Conservation (phyloP, 208 protist species). For the Leishmania major region DNA sequence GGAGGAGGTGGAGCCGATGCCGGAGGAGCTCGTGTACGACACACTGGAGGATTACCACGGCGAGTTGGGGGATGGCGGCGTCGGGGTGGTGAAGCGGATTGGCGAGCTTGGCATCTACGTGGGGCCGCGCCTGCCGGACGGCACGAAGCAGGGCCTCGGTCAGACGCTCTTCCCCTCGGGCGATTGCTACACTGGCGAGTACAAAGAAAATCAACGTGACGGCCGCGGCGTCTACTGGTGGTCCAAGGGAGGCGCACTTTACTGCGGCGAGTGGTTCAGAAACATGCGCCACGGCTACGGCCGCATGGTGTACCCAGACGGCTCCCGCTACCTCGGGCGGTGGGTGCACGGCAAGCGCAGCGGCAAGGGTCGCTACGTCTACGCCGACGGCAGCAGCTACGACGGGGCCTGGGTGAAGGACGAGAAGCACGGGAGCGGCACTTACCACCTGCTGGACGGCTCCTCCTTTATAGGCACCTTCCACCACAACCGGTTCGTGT, state of each 20-base stretch:
- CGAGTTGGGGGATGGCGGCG: constrained; percentile 73
- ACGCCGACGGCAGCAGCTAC: constrained; percentile 89
- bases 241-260: constrained; percentile 55
- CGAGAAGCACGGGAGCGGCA: constrained; percentile 76
- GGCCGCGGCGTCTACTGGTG: constrained; percentile 85
- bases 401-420: constrained; percentile 76
- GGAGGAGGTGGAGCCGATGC: constrained; percentile 75
- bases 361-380: constrained; percentile 79
- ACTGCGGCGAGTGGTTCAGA: constrained; percentile 68
- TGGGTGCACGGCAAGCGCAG: constrained; percentile 76
- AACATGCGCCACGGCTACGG: constrained; percentile 80
- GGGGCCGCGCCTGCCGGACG: constrained; percentile 65
- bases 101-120: constrained; percentile 90
- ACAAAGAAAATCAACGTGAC: constrained; percentile 79
- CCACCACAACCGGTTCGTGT: constrained; percentile 68
- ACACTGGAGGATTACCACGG: constrained; percentile 84
- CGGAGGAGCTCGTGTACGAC: constrained; percentile 86
- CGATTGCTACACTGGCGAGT: constrained; percentile 87
- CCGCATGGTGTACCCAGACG: constrained; percentile 89
- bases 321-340: constrained; percentile 74
- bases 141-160: constrained; percentile 89
- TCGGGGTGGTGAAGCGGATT: constrained; percentile 82
- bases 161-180: constrained; percentile 86
- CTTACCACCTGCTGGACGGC: constrained; percentile 76
- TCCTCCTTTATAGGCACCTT: constrained; percentile 79